Evolutionary conservation across 2,329 filamentous ascomycete genomes (phyloP).

Genomic region (Talaromyces sp.): DNA sequence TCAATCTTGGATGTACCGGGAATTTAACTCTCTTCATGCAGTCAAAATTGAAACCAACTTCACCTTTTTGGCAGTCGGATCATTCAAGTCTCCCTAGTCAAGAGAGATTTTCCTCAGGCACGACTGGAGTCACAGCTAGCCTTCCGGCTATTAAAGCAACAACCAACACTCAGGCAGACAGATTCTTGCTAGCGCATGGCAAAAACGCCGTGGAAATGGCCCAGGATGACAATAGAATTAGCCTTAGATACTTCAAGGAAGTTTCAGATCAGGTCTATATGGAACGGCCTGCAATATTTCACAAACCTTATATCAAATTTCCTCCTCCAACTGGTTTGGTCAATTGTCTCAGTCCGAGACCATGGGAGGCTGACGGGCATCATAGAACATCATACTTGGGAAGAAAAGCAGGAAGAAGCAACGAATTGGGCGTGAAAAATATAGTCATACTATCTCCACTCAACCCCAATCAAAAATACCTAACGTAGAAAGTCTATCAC

Average conservation of each 20-base stretch:
- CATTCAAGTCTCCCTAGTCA: not conserved
- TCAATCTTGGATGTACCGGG: not conserved
- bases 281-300: not conserved
- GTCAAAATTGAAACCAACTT: not conserved
- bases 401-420: not conserved
- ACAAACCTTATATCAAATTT: not conserved
- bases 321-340: not conserved
- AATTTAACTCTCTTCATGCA: not conserved
- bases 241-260: not conserved
- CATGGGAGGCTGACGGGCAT: not conserved
- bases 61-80: not conserved
- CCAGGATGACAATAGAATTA: not conserved
- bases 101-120: not conserved
- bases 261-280: not conserved
- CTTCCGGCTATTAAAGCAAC: not conserved
- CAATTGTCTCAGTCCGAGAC: not conserved
- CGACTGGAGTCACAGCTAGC: not conserved
- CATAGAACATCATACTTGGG: not conserved
- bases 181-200: not conserved
- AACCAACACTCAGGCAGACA: not conserved
- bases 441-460: not conserved
- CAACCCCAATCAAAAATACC: too few relatives aligned
- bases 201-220: not conserved
- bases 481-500: not conserved
- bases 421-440: not conserved